Evolutionary conservation across 768 basidiomycete genomes (phyloP).

Genomic region (Trametopsis cervina): DNA sequence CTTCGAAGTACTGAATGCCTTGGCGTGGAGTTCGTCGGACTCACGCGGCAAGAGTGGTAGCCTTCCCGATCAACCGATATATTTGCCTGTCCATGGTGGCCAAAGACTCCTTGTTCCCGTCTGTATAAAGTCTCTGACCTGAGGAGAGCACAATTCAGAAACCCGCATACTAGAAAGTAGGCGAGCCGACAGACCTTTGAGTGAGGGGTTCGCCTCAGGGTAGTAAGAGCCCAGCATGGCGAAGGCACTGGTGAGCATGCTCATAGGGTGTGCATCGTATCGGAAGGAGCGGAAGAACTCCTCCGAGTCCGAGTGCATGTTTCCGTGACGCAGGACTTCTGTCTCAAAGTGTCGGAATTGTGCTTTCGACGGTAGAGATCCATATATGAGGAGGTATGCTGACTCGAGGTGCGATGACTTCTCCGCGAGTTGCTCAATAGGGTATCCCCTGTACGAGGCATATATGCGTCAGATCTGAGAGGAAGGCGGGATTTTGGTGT

Average conservation of each 20-base stretch:
- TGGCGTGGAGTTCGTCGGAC: too few species aligned
- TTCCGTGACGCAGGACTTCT: conserved; percentile 74
- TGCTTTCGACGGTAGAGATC: conserved; percentile 56
- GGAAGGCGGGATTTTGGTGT: not conserved
- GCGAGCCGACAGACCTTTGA: conserved; percentile 49
- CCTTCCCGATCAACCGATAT: conserved; percentile 81
- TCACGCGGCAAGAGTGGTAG: conserved; percentile 80
- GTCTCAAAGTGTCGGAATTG: conserved; percentile 61
- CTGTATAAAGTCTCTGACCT: conserved; percentile 78
- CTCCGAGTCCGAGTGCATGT: conserved; percentile 35
- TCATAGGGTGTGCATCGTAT: conserved; percentile 91
- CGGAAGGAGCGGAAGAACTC: conserved; percentile 37
- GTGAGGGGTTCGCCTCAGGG: conserved; percentile 80
- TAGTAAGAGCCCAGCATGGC: conserved; percentile 87
- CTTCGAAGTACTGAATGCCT: not conserved
- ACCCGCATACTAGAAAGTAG: not conserved
- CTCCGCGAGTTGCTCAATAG: conserved; percentile 84
- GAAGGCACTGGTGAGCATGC: conserved; percentile 81
- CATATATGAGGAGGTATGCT: conserved; percentile 86
- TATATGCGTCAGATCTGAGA: not conserved
- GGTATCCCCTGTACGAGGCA: conserved; percentile 60
- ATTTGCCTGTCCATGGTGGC: conserved; percentile 90
- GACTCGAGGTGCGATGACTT: conserved; percentile 77
- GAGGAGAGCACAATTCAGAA: not conserved
- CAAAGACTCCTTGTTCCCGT: conserved; percentile 57